Evolutionary conservation across 1,284 basidiomycete genomes (phyloP).

Genomic region (Phellinidium pouzarii): DNA sequence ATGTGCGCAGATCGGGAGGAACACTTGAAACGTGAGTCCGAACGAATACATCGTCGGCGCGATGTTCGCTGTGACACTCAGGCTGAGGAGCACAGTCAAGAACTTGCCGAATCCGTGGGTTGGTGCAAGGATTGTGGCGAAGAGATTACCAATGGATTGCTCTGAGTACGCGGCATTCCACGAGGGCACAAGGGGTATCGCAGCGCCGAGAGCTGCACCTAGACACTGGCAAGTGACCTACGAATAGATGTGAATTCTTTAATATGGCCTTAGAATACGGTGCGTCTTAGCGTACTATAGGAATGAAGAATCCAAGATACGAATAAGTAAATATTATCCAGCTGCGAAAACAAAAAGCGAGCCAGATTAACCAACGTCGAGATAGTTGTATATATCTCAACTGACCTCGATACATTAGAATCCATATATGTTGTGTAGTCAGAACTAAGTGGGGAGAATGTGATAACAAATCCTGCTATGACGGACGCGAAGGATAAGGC

Average conservation of each 20-base stretch:
- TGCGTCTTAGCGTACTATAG: constrained; percentile 42
- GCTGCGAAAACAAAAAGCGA: constrained; percentile 31
- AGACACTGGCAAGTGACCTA: constrained; percentile 63
- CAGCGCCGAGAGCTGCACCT: constrained; percentile 65
- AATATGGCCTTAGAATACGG: neutral
- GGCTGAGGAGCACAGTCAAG: constrained; percentile 74
- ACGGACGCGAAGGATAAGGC: constrained; percentile 62
- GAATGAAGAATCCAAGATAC: constrained; percentile 68
- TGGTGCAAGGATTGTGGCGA: constrained; percentile 69
- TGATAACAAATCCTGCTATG: constrained; percentile 69
- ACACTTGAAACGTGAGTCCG: constrained; percentile 76
- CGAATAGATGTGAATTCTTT: neutral
- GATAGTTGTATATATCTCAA: neutral
- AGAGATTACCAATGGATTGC: constrained; percentile 64
- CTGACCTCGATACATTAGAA: constrained; percentile 49
- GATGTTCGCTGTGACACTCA: constrained; percentile 82
- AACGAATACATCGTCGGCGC: constrained; percentile 81
- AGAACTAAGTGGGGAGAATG: constrained; percentile 57
- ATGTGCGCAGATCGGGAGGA: constrained; percentile 55
- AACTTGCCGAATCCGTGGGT: constrained; percentile 78
- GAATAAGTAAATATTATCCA: constrained; percentile 68
- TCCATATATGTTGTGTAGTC: constrained; percentile 71
- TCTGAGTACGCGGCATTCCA: constrained; percentile 62
- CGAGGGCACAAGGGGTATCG: constrained; percentile 49
- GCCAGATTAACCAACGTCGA: constrained; percentile 11